These are phyloP conservation scores for Physaria fendleri DNA, from an alignment of 345 rosid species.

Conservation along the genomic window DNA sequence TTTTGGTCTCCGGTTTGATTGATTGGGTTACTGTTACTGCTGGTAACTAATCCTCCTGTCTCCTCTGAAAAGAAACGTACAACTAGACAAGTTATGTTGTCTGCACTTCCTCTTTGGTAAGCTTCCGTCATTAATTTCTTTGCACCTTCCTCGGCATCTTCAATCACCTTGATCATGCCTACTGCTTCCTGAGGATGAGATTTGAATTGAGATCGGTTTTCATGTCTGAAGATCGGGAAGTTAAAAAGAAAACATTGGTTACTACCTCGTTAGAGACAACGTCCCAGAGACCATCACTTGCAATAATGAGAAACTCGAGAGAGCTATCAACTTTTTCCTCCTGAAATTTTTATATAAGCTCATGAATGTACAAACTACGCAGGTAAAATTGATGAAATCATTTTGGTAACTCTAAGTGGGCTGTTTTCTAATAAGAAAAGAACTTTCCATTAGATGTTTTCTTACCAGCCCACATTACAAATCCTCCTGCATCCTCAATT, in stretches of 20 bases:
- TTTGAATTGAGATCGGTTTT: slow-evolving; percentile 4
- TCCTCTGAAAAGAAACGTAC: slow-evolving; percentile 66
- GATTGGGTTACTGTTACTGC: slow-evolving; percentile 24
- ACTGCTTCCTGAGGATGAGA: slow-evolving; percentile 69
- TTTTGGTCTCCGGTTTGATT: neutral
- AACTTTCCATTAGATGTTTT: neutral
- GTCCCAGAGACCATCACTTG: slow-evolving; percentile 99
- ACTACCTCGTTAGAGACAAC: slow-evolving; percentile 93
- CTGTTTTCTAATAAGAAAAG: too few relatives aligned
- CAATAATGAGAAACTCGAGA: slow-evolving; percentile 97
- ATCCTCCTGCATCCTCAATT: slow-evolving; percentile 98
- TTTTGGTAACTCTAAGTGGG: too few relatives aligned
- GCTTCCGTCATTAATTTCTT: slow-evolving; percentile 86
- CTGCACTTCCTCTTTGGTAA: slow-evolving; percentile 93
- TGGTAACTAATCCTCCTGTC: slow-evolving; percentile 21
- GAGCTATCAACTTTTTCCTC: slow-evolving; percentile 89
- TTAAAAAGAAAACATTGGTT: neutral
- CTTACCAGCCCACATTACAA: slow-evolving; percentile 99
- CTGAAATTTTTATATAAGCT: slow-evolving; percentile 39
- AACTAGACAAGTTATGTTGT: slow-evolving; percentile 90
- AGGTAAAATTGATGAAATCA: neutral
- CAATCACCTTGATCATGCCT: slow-evolving; percentile 60
- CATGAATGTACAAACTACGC: neutral
- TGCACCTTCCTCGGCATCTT: slow-evolving; percentile 90
- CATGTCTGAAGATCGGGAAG: neutral